Conservation (phyloP, 345 rosid species). For the Dovyalis caffra region DNA sequence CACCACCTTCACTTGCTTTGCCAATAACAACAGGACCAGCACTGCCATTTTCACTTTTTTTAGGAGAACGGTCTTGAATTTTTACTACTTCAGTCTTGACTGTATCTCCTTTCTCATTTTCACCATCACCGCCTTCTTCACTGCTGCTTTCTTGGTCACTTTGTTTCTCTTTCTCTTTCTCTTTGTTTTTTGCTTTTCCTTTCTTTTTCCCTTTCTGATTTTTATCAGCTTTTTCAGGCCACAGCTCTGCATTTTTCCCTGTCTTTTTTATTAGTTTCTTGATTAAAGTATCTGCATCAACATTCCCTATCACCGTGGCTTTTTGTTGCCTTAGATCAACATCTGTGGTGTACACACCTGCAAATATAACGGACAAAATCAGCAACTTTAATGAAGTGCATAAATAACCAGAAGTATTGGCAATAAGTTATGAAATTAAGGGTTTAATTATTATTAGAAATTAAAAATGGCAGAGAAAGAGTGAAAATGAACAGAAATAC, state of each 20-base stretch:
- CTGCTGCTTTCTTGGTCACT: conserved; percentile 19
- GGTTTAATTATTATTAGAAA: background rate
- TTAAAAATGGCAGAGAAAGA: background rate
- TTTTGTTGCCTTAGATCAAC: conserved; percentile 41
- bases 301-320: conserved; percentile 31
- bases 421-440: background rate
- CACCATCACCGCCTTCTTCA: conserved; percentile 38
- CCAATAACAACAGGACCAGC: background rate
- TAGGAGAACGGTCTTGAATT: conserved; percentile 4
- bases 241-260: conserved; percentile 34
- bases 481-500: background rate
- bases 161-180: conserved; percentile 15
- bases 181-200: conserved; percentile 20
- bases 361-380: background rate
- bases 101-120: conserved; percentile 7
- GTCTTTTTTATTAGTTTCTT: conserved; percentile 20
- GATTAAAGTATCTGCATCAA: conserved; percentile 36
- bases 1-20: conserved; percentile 11
- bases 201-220: conserved; percentile 39
- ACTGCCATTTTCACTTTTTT: background rate
- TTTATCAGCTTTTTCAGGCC: conserved; percentile 45
- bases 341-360: conserved; percentile 34
- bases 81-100: background rate
- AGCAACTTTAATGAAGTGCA: background rate
- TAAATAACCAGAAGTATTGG: background rate